These are phyloP conservation scores for Pterula multifida DNA, from an alignment of 1,284 basidiomycete species.

Conservation along the genomic window DNA sequence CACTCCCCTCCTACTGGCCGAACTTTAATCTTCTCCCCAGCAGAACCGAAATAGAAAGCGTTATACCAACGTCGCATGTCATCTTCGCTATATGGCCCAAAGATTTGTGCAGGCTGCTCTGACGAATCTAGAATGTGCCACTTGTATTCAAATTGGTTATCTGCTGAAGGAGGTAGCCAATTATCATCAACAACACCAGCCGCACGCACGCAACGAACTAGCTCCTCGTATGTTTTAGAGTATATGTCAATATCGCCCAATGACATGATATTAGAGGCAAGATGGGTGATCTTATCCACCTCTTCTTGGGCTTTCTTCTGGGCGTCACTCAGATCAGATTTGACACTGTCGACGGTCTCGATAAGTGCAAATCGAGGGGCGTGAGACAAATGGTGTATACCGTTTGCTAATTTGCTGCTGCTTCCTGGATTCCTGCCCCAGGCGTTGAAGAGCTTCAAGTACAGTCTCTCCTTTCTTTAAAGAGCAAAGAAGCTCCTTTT, in stretches of 20 bases:
- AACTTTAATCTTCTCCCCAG: slow-evolving; percentile 64
- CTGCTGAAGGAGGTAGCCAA: slow-evolving; percentile 70
- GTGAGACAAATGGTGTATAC: slow-evolving; percentile 11
- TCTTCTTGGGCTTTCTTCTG: slow-evolving; percentile 19
- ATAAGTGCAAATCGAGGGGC: slow-evolving; percentile 3
- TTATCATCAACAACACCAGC: slow-evolving; percentile 53
- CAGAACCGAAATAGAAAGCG: slow-evolving; percentile 63
- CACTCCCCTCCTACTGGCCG: slow-evolving; percentile 53
- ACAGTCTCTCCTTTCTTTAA: slow-evolving; percentile 88
- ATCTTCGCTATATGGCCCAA: slow-evolving; percentile 67
- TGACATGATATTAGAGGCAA: slow-evolving; percentile 74
- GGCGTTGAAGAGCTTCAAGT: slow-evolving; percentile 77
- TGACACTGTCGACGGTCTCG: slow-evolving; percentile 3
- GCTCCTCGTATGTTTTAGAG: slow-evolving; percentile 71
- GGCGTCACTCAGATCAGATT: neutral
- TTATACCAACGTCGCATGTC: slow-evolving; percentile 68
- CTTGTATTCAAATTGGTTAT: slow-evolving; percentile 66
- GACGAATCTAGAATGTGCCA: slow-evolving; percentile 47
- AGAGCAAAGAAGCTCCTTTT: slow-evolving; percentile 57
- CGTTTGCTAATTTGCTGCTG: slow-evolving; percentile 21
- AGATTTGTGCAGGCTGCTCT: slow-evolving; percentile 38
- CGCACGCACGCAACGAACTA: slow-evolving; percentile 61
- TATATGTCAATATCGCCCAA: slow-evolving; percentile 78
- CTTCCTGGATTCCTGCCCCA: slow-evolving; percentile 61
- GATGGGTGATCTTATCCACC: slow-evolving; percentile 69